phyloP scores from a whole-genome alignment of 495 filamentous ascomycete species.

The Entonaema liquescens region DNA sequence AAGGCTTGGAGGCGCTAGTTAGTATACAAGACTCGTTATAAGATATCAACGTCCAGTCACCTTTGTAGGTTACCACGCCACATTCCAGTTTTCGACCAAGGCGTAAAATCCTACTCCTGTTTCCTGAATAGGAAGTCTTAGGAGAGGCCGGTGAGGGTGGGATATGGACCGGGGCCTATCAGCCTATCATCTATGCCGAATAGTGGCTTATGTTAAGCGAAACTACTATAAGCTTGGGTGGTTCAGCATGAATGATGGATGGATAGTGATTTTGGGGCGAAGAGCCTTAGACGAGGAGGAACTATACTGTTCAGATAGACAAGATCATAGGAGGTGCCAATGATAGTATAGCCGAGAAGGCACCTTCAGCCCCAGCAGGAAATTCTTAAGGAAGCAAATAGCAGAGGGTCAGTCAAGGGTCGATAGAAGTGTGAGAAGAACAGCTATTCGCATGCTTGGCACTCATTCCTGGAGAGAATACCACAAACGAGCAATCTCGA shows the following conservation, averaged over 20 bases:
- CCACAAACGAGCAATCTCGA: background rate
- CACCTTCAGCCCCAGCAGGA: background rate
- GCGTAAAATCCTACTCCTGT: background rate
- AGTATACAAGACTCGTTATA: background rate
- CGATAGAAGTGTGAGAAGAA: background rate
- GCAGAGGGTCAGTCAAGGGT: background rate
- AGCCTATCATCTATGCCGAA: background rate
- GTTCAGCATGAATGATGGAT: background rate
- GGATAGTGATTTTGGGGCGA: conserved; percentile 1
- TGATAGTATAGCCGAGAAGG: conserved; percentile 8
- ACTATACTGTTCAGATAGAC: background rate
- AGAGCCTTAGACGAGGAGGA: conserved; percentile 20
- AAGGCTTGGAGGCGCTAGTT: background rate
- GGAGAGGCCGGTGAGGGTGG: background rate
- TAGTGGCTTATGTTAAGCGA: background rate
- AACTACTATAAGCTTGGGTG: conserved; percentile 1
- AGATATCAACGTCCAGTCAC: background rate
- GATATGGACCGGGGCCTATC: background rate
- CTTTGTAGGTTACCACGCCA: background rate
- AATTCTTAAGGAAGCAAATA: background rate
- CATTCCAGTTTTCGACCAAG: background rate
- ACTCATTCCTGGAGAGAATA: background rate
- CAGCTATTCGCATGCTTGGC: conserved; percentile 12
- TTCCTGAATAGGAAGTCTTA: background rate
- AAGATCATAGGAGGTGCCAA: conserved; percentile 5